Evolutionary conservation across 257 asterid species (phyloP), one percentile per base, ranked within the genome.

Genomic region (Solanum rostratum): DNA sequence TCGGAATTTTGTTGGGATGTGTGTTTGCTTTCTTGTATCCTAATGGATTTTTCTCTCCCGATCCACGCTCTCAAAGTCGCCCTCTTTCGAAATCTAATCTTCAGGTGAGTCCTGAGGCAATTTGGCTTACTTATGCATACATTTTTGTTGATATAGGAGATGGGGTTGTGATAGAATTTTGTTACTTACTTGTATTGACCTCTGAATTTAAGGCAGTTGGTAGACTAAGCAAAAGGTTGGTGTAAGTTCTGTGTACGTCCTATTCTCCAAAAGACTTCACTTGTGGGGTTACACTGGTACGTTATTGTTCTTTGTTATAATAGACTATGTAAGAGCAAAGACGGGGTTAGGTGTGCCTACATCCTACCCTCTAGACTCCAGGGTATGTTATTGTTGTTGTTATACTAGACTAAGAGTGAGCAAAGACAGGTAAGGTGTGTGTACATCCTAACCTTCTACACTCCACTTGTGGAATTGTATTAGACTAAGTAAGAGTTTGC

Each of bases 21-120:
- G 50, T 86, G 24, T 86, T 66, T 37, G 89, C 87, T 63, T 84
- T 86, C 83, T 37, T 86, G 27, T 86, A 54, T 78, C 89, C 89
- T 24, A 41, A 43, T 84, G 89, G 89, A 33, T 54, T 86, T 65
- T 86, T 86, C 20, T 39, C 85, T 54, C 18, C 71, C 39, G 68
- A 73, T 79, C 83, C 79, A 54, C 15, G 29, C 9, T 10, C 85
- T 54, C 37, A 53, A 24, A 83, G 24, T 76, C 84, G 49, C 20
- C 20, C 54, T 15, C 69, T 79, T 70, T 84, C 83, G 22, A 86
- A 86, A 79, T 79, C 84, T 14, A 52, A 68, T 83, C 81, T 83
- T 83, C 89, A 84, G 89, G 89, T 86, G 7, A 50, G 46, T 76
- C 30, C 63, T 63, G 46, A 60, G 27, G 43, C 8, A 33, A 18